These are phyloP conservation scores for Glaciozyma martinii DNA, from an alignment of 768 basidiomycete genomes.

Conservation along the genomic window DNA sequence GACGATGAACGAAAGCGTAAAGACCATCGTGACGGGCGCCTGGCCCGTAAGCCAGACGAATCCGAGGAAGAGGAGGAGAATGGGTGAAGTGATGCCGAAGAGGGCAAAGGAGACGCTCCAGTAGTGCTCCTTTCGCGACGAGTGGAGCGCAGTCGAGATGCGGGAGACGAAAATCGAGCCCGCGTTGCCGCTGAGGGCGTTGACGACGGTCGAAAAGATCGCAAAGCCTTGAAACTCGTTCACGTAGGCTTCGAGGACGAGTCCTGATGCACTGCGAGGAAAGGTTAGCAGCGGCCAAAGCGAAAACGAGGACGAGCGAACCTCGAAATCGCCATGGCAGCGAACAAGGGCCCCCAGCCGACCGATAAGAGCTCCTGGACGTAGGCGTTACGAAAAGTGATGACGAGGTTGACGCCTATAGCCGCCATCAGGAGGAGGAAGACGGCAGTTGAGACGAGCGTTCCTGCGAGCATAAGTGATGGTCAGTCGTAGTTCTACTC, in stretches of 20 bases:
- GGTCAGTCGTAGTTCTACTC: not conserved
- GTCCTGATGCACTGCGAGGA: slow-evolving; percentile 73
- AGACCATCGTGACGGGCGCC: slow-evolving; percentile 61
- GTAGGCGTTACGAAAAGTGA: slow-evolving; percentile 58
- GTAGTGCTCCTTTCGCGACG: slow-evolving; percentile 39
- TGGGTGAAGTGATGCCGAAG: slow-evolving; percentile 64
- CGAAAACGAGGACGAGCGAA: not conserved
- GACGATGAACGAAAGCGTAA: slow-evolving; percentile 55
- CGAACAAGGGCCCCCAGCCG: slow-evolving; percentile 84
- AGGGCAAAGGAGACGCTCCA: slow-evolving; percentile 47
- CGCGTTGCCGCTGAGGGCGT: slow-evolving; percentile 78
- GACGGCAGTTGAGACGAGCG: slow-evolving; percentile 52
- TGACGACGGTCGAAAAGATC: slow-evolving; percentile 75
- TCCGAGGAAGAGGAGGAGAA: slow-evolving; percentile 64
- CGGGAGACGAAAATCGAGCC: slow-evolving; percentile 87
- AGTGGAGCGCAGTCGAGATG: slow-evolving; percentile 77
- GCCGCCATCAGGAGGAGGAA: slow-evolving; percentile 46
- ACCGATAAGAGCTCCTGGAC: slow-evolving; percentile 64
- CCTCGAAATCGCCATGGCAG: slow-evolving; percentile 61
- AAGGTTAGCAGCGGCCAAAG: slow-evolving; percentile 17
- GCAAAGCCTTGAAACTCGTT: slow-evolving; percentile 79
- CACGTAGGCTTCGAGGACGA: slow-evolving; percentile 84
- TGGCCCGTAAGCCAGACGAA: slow-evolving; percentile 63
- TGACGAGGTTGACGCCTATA: slow-evolving; percentile 49
- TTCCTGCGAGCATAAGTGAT: slow-evolving; percentile 10